A percentile compares a stretch with the other conserved stretches of the same genome.
Evolutionary conservation across 495 filamentous ascomycete species (phyloP).

Genomic region (Tuber calosporum): DNA sequence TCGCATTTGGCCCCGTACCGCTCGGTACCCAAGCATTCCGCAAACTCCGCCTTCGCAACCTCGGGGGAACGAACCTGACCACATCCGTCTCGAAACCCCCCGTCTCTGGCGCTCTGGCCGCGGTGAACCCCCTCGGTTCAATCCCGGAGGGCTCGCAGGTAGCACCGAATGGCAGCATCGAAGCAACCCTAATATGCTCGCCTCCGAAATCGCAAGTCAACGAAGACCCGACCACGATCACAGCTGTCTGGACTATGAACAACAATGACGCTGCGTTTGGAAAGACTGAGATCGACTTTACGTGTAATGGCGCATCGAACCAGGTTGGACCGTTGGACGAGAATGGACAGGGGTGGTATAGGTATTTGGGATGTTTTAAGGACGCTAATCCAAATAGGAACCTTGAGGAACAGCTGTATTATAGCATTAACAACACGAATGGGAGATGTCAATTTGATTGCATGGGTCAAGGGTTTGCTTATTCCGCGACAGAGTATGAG

Average conservation of each 20-base stretch:
- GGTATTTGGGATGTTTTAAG: constrained; percentile 43
- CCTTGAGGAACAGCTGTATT: constrained; percentile 38
- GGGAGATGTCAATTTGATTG: constrained; percentile 40
- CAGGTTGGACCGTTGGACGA: constrained; percentile 37
- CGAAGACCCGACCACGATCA: constrained; percentile 33
- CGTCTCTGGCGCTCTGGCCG: constrained; percentile 44
- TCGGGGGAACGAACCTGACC: constrained; percentile 41
- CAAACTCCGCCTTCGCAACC: constrained; percentile 44
- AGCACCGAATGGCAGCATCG: constrained; percentile 34
- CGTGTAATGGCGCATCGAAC: constrained; percentile 39
- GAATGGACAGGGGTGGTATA: constrained; percentile 29
- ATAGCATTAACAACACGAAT: constrained; percentile 38
- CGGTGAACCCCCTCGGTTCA: constrained; percentile 42
- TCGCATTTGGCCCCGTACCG: constrained; percentile 43
- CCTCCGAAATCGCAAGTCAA: constrained; percentile 47
- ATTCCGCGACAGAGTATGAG: constrained; percentile 43
- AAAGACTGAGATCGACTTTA: constrained; percentile 41
- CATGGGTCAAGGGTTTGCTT: constrained; percentile 23
- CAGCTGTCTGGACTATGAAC: constrained; percentile 42
- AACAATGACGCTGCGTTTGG: constrained; percentile 43
- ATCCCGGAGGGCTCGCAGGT: constrained; percentile 44
- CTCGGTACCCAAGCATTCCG: constrained; percentile 38
- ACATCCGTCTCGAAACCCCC: constrained; percentile 47
- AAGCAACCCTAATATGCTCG: constrained; percentile 42
- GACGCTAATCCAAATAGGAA: constrained; percentile 41